Evolutionary conservation across 345 rosid species (phyloP), one percentile per base, ranked within the genome.

Genomic region (Acer yangbiense): DNA sequence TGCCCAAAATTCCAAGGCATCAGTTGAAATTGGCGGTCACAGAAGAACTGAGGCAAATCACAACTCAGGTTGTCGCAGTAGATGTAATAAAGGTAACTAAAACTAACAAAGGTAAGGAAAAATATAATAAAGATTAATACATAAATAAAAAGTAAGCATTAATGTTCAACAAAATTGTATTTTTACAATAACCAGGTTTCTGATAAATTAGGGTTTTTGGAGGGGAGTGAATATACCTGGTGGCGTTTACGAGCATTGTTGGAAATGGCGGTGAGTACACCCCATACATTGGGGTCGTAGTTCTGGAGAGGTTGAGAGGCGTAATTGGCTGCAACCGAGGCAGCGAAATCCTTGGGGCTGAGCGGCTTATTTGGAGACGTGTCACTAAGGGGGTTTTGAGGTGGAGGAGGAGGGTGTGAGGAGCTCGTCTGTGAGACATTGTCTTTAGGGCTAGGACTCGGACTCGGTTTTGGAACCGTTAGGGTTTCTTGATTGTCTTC

Each of bases 201-300:
- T 27, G 9, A 71, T 16, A 35, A 64, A 60, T 27, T 79, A 70
- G 83, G 79, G 78, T 71, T 80, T 35, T 20, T 25, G 18, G 43
- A 23, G 23, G 17, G 23, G 3, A 50, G 55, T 11, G 64, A 13
- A 48, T 65, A 61, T 57, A 90, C 99, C 92, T 96, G 97, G 44
- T 68, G 86, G 71, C 98, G 93, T 75, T 87, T 89, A 68, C 99
- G 94, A 44, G 99, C 95, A 68, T 80, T 87, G 83, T 68, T 80
- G 68, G 97, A 90, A 77, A 94, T 89, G 13, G 97, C 98, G 72
- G 97, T 94, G 80, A 96, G 98, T 72, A 96, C 95, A 3, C 91
- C 98, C 98, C 97, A 96, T 41, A 92, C 99, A 54, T 83, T 66
- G 1, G 92, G 87, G 65, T 91, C 97, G 74, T 80, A 78, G 81